Evolutionary conservation across 208 protist species (phyloP).

Genomic region (Crithidia bombi): DNA sequence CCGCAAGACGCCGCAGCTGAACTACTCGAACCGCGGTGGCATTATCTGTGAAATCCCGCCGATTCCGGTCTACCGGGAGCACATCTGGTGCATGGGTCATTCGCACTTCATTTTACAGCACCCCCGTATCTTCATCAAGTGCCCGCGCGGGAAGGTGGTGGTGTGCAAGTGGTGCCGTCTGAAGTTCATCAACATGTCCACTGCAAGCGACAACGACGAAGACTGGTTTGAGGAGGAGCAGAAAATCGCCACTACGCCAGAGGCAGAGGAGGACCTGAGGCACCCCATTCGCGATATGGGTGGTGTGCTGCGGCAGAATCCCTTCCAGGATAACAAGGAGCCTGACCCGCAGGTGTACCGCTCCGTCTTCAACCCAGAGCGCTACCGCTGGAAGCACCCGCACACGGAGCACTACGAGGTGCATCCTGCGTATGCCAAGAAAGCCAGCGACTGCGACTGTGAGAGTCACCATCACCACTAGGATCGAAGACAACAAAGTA

Average conservation of each 20-base stretch:
- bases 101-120: slow-evolving; percentile 84
- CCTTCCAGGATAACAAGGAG: slow-evolving; percentile 83
- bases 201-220: slow-evolving; percentile 86
- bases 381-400: slow-evolving; percentile 80
- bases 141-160: slow-evolving; percentile 74
- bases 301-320: slow-evolving; percentile 69
- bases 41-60: slow-evolving; percentile 91
- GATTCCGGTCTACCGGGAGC: slow-evolving; percentile 81
- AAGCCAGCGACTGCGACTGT: slow-evolving; percentile 22
- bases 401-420: slow-evolving; percentile 80
- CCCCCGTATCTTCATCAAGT: slow-evolving; percentile 91
- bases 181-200: slow-evolving; percentile 93
- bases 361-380: slow-evolving; percentile 84
- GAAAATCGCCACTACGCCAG: slow-evolving; percentile 85
- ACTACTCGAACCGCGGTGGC: slow-evolving; percentile 80
- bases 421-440: slow-evolving; percentile 79
- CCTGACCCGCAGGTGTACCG: slow-evolving; percentile 86
- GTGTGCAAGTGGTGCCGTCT: slow-evolving; percentile 89
- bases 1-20: slow-evolving; percentile 81
- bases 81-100: slow-evolving; percentile 91
- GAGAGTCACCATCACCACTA: slow-evolving; percentile 21
- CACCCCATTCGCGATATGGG: slow-evolving; percentile 81
- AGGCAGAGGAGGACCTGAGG: slow-evolving; percentile 75
- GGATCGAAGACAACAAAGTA: too few relatives aligned
- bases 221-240: slow-evolving; percentile 90